Percentiles rank a stretch among this genome's conserved stretches.
phyloP scores from a whole-genome alignment of 345 rosid genomes.

The Brassica juncea region DNA sequence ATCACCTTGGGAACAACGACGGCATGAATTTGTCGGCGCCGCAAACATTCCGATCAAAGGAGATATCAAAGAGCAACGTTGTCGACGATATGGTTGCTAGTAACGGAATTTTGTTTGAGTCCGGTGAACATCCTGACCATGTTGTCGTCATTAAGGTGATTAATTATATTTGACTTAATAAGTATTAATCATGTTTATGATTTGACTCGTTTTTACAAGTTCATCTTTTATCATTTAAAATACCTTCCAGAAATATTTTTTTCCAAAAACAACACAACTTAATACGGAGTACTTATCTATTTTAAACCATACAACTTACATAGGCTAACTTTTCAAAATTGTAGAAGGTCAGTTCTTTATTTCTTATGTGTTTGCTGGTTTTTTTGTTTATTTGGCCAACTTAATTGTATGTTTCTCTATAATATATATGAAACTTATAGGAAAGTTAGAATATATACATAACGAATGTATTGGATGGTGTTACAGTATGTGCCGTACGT shows the following conservation, averaged over 20 bases:
- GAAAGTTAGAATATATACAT: background rate
- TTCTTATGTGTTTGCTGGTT: background rate
- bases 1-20: conserved; percentile 94
- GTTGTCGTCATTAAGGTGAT: conserved; percentile 97
- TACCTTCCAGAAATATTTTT: too few species aligned
- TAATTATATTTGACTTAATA: background rate
- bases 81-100: conserved; percentile 98
- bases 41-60: conserved; percentile 93
- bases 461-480: conserved; percentile 12
- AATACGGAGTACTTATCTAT: background rate
- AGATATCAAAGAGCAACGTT: conserved; percentile 94
- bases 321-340: background rate
- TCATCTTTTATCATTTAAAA: too few species aligned
- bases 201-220: background rate
- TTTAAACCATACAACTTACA: background rate
- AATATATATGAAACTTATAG: background rate
- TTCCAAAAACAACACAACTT: background rate
- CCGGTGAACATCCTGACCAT: conserved; percentile 98
- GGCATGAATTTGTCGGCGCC: conserved; percentile 99
- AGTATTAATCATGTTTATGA: background rate
- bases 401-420: background rate
- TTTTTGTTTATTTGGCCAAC: background rate
- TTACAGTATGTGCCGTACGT: conserved; percentile 90
- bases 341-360: background rate
- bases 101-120: conserved; percentile 79